Percentiles rank a stretch among this genome's conserved stretches.
These are phyloP conservation scores for Lathyrus aphaca DNA, from an alignment of 306 rosid species.

Conservation along the genomic window DNA sequence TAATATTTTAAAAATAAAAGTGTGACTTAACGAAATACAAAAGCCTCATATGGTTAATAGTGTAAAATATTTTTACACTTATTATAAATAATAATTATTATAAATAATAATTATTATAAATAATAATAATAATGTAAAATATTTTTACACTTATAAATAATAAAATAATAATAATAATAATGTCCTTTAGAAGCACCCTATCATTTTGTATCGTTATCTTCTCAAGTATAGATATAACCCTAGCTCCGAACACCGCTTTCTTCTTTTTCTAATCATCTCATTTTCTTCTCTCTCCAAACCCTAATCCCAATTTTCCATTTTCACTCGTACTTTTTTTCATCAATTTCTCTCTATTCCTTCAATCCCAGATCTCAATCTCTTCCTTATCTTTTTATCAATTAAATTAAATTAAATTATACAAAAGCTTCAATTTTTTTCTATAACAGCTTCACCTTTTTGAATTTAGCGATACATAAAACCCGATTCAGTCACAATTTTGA, in stretches of 20 bases:
- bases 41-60: no score
- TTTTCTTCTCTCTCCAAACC: background rate
- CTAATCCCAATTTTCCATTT: background rate
- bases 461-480: no score
- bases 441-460: background rate
- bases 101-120: no score
- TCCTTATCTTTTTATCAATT: background rate
- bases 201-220: background rate
- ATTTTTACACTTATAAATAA: no score
- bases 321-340: background rate
- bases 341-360: background rate
- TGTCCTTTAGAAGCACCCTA: background rate
- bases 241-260: background rate
- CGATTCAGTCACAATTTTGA: background rate
- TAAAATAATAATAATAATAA: no score
- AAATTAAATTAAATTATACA: background rate
- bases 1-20: no score
- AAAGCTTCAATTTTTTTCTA: no score
- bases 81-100: no score
- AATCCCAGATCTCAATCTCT: slow-evolving; percentile 41
- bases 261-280: background rate
- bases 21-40: no score
- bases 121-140: no score
- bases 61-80: no score
- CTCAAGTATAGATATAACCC: background rate